These are phyloP conservation scores for Amanita molliuscula DNA, from an alignment of 768 basidiomycete species.

Conservation along the genomic window DNA sequence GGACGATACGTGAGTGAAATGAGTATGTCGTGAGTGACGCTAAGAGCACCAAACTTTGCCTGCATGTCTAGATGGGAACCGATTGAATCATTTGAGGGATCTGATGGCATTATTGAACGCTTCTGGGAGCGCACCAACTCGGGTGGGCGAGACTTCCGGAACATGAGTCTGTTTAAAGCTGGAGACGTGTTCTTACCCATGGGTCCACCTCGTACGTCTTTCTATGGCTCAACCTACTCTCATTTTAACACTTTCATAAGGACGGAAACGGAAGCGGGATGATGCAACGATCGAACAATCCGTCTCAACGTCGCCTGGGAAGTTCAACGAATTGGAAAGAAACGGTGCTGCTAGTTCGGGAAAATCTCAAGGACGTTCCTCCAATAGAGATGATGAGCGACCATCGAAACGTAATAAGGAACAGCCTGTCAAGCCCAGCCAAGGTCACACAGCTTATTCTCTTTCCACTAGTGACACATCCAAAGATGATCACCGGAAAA, in stretches of 20 bases:
- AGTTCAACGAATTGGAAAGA: background rate
- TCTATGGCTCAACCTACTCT: background rate
- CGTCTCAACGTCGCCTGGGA: background rate
- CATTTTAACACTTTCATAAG: slow-evolving; percentile 3
- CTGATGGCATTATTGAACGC: slow-evolving; percentile 41
- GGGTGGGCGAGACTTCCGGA: slow-evolving; percentile 36
- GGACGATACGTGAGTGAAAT: slow-evolving; percentile 46
- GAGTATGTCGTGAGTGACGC: slow-evolving; percentile 3
- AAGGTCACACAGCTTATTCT: background rate
- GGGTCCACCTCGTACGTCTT: slow-evolving; percentile 48
- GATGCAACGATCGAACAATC: background rate
- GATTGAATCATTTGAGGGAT: slow-evolving; percentile 42
- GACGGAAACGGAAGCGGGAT: slow-evolving; percentile 13
- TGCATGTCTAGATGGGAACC: slow-evolving; percentile 53
- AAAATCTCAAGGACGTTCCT: background rate
- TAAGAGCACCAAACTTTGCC: background rate
- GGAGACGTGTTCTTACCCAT: slow-evolving; percentile 45
- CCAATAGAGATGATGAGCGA: background rate
- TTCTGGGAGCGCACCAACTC: slow-evolving; percentile 43
- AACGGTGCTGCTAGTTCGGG: background rate
- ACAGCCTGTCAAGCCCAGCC: background rate
- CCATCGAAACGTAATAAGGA: slow-evolving; percentile 1
- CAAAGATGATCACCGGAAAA: background rate
- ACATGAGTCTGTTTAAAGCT: slow-evolving; percentile 37
- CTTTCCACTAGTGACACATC: background rate